A percentile compares a stretch with the other conserved stretches of the same genome.
phyloP scores from a whole-genome alignment of 2,329 filamentous ascomycete genomes.

The Thelonectria blattea region DNA sequence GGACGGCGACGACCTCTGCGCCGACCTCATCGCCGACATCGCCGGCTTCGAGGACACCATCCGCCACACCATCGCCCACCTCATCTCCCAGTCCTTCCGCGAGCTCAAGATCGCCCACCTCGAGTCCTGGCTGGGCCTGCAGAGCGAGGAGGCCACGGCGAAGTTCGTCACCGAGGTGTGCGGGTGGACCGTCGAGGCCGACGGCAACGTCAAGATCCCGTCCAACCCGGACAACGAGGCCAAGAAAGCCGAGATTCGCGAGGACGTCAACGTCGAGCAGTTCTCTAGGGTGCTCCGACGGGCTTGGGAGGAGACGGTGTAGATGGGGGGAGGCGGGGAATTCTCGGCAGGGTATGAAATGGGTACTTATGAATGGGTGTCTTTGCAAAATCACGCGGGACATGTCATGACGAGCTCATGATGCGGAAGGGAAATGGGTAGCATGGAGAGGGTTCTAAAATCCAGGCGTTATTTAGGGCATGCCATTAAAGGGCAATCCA shows the following conservation, averaged over 20 bases:
- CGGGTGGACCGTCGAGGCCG: conserved; percentile 80
- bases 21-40: conserved; percentile 93
- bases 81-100: conserved; percentile 81
- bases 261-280: conserved; percentile 92
- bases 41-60: conserved; percentile 94
- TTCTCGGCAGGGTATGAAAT: conserved; percentile 23
- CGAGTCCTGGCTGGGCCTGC: conserved; percentile 76
- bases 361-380: conserved; percentile 12
- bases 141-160: conserved; percentile 66
- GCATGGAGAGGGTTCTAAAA: conserved; percentile 42
- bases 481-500: conserved; percentile 45
- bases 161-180: conserved; percentile 87
- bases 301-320: conserved; percentile 76
- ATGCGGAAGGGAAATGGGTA: conserved; percentile 35
- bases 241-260: conserved; percentile 91
- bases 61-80: conserved; percentile 85
- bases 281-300: conserved; percentile 81
- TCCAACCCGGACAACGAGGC: conserved; percentile 97
- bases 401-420: conserved; percentile 41
- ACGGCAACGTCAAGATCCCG: conserved; percentile 74
- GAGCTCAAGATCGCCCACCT: conserved; percentile 72
- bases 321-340: conserved; percentile 11
- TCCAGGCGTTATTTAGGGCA: conserved; percentile 47
- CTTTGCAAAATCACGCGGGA: conserved; percentile 29
- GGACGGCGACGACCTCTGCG: conserved; percentile 93